phyloP scores from a whole-genome alignment of 306 rosid genomes.

The Begonia peltatifolia region DNA sequence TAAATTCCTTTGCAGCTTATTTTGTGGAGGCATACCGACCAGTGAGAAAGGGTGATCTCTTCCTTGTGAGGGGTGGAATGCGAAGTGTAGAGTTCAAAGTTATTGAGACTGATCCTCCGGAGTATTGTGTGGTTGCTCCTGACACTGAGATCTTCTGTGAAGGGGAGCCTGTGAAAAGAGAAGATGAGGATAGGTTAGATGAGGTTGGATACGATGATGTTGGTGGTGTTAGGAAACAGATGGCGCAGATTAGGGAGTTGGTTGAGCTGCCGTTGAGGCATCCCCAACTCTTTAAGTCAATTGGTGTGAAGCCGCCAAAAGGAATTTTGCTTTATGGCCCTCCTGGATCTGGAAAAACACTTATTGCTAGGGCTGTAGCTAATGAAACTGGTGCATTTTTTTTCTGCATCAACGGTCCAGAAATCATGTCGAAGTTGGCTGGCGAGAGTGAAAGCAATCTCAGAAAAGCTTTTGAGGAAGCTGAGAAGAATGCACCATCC shows the following conservation, averaged over 20 bases:
- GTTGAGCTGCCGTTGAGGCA: constrained; percentile 58
- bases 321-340: constrained; percentile 63
- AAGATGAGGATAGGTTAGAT: constrained; percentile 48
- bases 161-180: constrained; percentile 54
- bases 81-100: constrained; percentile 67
- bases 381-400: constrained; percentile 65
- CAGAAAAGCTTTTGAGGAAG: constrained; percentile 57
- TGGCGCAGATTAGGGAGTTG: constrained; percentile 62
- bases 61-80: constrained; percentile 59
- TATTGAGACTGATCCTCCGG: constrained; percentile 49
- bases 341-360: constrained; percentile 53
- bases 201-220: constrained; percentile 63
- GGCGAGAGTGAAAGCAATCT: constrained; percentile 70
- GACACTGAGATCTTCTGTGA: constrained; percentile 53
- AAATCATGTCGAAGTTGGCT: constrained; percentile 57
- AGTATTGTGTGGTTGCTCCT: constrained; percentile 52
- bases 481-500: constrained; percentile 58
- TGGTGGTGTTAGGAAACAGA: constrained; percentile 60
- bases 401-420: constrained; percentile 50
- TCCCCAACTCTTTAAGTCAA: constrained; percentile 54
- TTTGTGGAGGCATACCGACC: constrained; percentile 60
- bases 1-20: constrained; percentile 27
- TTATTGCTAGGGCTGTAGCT: constrained; percentile 55
- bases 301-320: constrained; percentile 61
- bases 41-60: constrained; percentile 54